phyloP scores from a whole-genome alignment of 345 rosid genomes.

The Erodium maritimum region DNA sequence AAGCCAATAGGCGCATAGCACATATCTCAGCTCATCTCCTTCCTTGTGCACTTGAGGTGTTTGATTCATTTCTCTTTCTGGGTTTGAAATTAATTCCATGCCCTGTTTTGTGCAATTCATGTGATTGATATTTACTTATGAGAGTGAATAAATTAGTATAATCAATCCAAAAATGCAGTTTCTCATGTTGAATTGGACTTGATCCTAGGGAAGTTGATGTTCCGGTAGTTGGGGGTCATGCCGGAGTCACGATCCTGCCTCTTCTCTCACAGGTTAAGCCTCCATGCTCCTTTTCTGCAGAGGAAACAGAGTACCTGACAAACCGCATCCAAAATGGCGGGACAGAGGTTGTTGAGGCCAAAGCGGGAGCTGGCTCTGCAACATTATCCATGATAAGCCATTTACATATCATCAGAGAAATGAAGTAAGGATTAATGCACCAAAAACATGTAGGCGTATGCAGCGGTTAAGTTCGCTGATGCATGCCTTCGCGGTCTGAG shows the following conservation, averaged over 20 bases:
- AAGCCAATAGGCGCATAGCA: conserved; percentile 43
- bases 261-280: conserved; percentile 95
- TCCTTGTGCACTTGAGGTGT: conserved; percentile 26
- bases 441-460: conserved; percentile 57
- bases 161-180: too few species aligned
- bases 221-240: conserved; percentile 96
- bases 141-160: too few species aligned
- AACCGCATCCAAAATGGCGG: conserved; percentile 96
- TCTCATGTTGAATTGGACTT: too few species aligned
- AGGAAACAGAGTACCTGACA: conserved; percentile 74
- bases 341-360: conserved; percentile 78
- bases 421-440: not conserved
- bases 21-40: conserved; percentile 54
- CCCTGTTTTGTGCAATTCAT: too few species aligned
- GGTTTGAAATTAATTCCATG: too few species aligned
- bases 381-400: conserved; percentile 79
- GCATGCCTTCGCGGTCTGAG: conserved; percentile 76
- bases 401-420: not conserved
- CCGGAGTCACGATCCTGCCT: conserved; percentile 95
- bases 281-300: conserved; percentile 57
- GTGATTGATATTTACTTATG: not conserved
- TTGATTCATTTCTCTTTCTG: not conserved
- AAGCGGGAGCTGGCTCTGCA: conserved; percentile 97
- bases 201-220: conserved; percentile 93
- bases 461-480: conserved; percentile 96